A percentile compares a stretch with the other conserved stretches of the same genome.
These are phyloP conservation scores for Saitozyma podzolica DNA, from an alignment of 768 basidiomycete species.

Conservation along the genomic window DNA sequence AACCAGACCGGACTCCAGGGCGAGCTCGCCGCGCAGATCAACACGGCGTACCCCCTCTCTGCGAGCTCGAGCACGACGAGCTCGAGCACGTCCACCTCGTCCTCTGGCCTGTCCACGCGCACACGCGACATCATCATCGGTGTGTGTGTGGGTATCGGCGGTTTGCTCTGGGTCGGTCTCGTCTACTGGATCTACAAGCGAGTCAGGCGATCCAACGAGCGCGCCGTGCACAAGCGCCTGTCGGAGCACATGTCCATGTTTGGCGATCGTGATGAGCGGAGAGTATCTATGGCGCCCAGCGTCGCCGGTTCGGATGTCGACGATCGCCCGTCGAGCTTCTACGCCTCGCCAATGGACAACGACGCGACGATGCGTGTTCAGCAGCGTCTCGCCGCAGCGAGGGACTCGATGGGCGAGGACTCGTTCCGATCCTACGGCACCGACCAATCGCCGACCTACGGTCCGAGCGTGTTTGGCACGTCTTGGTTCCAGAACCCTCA, in stretches of 20 bases:
- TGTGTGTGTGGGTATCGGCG: conserved; percentile 79
- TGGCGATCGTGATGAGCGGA: conserved; percentile 25
- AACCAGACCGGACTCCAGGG: conserved; percentile 59
- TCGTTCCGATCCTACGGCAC: conserved; percentile 12
- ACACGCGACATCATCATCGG: conserved; percentile 87
- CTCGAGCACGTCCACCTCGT: conserved; percentile 18
- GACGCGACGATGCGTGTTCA: conserved; percentile 32
- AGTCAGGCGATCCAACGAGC: conserved; percentile 64
- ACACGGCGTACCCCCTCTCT: conserved; percentile 65
- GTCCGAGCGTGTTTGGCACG: conserved; percentile 19
- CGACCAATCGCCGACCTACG: conserved; percentile 22
- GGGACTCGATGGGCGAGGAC: conserved; percentile 9
- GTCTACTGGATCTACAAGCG: conserved; percentile 71
- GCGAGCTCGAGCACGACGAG: conserved; percentile 26
- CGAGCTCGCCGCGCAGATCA: conserved; percentile 66
- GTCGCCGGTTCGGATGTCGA: conserved; percentile 50
- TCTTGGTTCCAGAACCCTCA: conserved; percentile 39
- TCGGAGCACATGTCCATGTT: conserved; percentile 59
- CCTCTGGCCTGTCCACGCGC: conserved; percentile 27
- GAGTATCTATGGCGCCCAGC: conserved; percentile 29
- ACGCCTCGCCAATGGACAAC: conserved; percentile 49
- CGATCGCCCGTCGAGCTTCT: conserved; percentile 49
- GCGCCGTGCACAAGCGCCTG: conserved; percentile 70
- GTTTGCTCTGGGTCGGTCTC: conserved; percentile 70
- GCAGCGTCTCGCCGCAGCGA: conserved; percentile 6